Evolutionary conservation across 176 grass and related monocot genomes (phyloP).

Genomic region (Melocanna baccifera): DNA sequence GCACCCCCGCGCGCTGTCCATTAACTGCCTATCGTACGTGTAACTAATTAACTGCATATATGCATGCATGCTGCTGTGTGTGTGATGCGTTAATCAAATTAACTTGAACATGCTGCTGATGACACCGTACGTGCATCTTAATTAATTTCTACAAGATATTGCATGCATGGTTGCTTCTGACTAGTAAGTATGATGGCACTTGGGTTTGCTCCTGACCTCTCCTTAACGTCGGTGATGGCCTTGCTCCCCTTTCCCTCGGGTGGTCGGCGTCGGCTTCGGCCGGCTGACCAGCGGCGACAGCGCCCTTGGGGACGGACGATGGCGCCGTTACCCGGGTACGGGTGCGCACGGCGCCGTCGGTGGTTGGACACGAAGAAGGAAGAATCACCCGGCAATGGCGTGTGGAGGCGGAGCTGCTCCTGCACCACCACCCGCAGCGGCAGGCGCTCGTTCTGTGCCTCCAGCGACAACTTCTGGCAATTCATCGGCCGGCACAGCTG

Average conservation of each 20-base stretch:
- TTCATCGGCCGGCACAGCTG: slow-evolving; percentile 71
- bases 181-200: too few relatives aligned
- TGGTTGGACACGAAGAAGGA: slow-evolving; percentile 49
- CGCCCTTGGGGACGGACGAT: slow-evolving; percentile 35
- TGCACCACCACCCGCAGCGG: slow-evolving; percentile 78
- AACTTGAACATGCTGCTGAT: too few relatives aligned
- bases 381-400: slow-evolving; percentile 59
- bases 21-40: too few relatives aligned
- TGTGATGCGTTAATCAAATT: too few relatives aligned
- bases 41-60: too few relatives aligned
- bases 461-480: slow-evolving; percentile 75
- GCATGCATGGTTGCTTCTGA: too few relatives aligned
- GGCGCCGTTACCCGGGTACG: slow-evolving; percentile 10
- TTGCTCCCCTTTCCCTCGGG: slow-evolving; percentile 28
- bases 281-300: background rate
- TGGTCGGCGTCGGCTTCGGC: background rate
- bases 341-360: slow-evolving; percentile 11
- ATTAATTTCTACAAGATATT: too few relatives aligned
- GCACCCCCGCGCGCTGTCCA: too few relatives aligned
- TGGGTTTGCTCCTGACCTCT: background rate
- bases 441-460: slow-evolving; percentile 73
- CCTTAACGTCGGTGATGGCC: slow-evolving; percentile 46
- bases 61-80: too few relatives aligned
- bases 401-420: slow-evolving; percentile 76
- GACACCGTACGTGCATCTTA: too few relatives aligned